A percentile compares a stretch with the other conserved stretches of the same genome.
Evolutionary conservation across 768 basidiomycete genomes (phyloP).

Genomic region (Russula brevipes): DNA sequence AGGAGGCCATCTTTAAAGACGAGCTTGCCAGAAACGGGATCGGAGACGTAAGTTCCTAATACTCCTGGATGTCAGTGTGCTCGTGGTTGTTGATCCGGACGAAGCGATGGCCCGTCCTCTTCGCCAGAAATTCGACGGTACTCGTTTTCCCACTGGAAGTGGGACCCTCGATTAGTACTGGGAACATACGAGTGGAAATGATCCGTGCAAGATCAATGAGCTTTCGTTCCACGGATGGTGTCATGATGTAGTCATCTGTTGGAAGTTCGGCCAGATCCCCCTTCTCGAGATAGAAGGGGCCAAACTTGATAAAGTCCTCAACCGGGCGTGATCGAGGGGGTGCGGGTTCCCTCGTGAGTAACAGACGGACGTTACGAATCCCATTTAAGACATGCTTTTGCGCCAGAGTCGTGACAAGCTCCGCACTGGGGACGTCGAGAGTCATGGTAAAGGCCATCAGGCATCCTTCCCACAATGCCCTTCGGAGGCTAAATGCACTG

Average conservation of each 20-base stretch:
- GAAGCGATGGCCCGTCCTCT: conserved; percentile 88
- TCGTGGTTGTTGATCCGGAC: conserved; percentile 99
- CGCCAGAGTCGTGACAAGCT: conserved; percentile 60
- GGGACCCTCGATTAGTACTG: conserved; percentile 95
- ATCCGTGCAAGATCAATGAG: conserved; percentile 93
- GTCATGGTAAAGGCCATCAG: conserved; percentile 98
- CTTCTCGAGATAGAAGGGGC: conserved; percentile 84
- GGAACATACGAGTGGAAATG: conserved; percentile 81
- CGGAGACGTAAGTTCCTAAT: conserved; percentile 95
- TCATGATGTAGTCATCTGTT: conserved; percentile 85
- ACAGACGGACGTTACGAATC: conserved; percentile 72
- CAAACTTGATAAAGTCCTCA: conserved; percentile 72
- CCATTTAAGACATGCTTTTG: conserved; percentile 74
- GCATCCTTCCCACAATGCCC: conserved; percentile 94
- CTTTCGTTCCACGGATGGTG: conserved; percentile 91
- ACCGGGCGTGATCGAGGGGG: conserved; percentile 42
- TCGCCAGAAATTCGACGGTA: conserved; percentile 92
- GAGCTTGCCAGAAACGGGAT: conserved; percentile 87
- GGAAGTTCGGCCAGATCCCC: conserved; percentile 62
- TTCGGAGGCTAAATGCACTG: conserved; percentile 66
- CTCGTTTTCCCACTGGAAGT: conserved; percentile 98
- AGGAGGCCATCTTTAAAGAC: conserved; percentile 93
- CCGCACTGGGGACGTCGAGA: conserved; percentile 67
- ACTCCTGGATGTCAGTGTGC: conserved; percentile 99
- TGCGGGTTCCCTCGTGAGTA: conserved; percentile 65